A percentile compares a stretch with the other conserved stretches of the same genome.
Evolutionary conservation across 2,329 filamentous ascomycete genomes (phyloP).

Genomic region (Zymoseptoria ardabiliae): DNA sequence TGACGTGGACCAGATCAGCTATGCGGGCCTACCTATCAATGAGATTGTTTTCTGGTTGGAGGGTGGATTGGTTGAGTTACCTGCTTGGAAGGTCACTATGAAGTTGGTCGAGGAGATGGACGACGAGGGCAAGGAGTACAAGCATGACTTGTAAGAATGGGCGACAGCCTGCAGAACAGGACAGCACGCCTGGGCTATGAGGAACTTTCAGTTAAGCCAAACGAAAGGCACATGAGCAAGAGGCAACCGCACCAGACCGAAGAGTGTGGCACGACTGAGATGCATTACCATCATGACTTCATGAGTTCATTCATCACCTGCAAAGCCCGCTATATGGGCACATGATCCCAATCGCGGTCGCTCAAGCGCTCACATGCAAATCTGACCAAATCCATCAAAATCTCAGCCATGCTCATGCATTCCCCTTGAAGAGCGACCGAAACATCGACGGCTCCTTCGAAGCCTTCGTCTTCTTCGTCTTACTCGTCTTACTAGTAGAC

Average conservation of each 20-base stretch:
- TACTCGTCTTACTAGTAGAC: conserved; percentile 12
- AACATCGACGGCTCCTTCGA: conserved; percentile 39
- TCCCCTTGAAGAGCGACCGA: conserved; percentile 35
- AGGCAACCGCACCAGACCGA: not conserved
- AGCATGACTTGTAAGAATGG: conserved; percentile 1
- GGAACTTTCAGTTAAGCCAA: not conserved
- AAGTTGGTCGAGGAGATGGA: not conserved
- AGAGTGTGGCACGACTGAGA: not conserved
- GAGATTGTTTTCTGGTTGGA: conserved; percentile 26
- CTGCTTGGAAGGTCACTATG: conserved; percentile 22
- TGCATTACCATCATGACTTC: not conserved
- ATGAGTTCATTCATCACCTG: not conserved
- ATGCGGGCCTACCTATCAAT: conserved; percentile 24
- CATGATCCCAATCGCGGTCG: not conserved
- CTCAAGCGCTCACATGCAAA: conserved; percentile 3
- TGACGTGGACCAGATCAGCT: conserved; percentile 18
- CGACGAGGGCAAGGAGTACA: conserved; percentile 1
- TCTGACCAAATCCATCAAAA: not conserved
- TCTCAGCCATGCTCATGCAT: conserved; percentile 2
- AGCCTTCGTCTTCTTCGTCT: conserved; percentile 17
- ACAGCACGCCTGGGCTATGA: not conserved
- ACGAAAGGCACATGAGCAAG: not conserved
- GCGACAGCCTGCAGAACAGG: not conserved
- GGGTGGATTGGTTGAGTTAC: conserved; percentile 18
- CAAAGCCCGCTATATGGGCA: not conserved